phyloP scores from a whole-genome alignment of 768 basidiomycete genomes.

The Auriscalpium orientale region DNA sequence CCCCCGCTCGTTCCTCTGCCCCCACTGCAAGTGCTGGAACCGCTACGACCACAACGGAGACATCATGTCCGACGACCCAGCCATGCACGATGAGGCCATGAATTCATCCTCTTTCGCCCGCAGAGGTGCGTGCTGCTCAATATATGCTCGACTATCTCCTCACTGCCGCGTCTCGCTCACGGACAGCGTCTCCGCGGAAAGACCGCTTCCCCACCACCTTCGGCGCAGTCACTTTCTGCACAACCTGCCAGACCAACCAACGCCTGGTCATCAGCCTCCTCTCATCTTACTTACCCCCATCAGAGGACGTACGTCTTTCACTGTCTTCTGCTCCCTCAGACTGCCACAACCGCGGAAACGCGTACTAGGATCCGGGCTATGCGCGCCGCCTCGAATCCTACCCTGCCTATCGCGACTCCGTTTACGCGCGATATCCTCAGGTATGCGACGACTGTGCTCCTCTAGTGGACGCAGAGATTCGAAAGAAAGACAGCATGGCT shows the following conservation, averaged over 20 bases:
- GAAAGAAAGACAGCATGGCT: constrained; percentile 74
- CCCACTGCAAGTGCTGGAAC: constrained; percentile 68
- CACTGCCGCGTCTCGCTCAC: neutral
- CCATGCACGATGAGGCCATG: constrained; percentile 75
- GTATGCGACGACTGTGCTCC: constrained; percentile 74
- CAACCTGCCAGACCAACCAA: constrained; percentile 89
- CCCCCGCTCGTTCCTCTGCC: constrained; percentile 54
- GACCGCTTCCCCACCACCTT: constrained; percentile 61
- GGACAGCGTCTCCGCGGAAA: constrained; percentile 57
- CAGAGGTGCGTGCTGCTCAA: constrained; percentile 43
- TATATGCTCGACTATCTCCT: neutral
- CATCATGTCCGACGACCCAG: constrained; percentile 79
- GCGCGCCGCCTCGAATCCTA: constrained; percentile 51
- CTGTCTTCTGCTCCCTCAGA: neutral
- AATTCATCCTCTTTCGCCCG: constrained; percentile 65
- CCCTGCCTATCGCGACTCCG: constrained; percentile 63
- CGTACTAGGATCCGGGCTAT: constrained; percentile 66
- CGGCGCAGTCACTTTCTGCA: constrained; percentile 65
- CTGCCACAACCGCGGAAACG: neutral
- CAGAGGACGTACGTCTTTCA: constrained; percentile 46
- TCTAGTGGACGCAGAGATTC: constrained; percentile 75
- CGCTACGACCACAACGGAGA: constrained; percentile 64
- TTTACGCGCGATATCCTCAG: constrained; percentile 81
- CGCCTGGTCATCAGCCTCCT: constrained; percentile 79
- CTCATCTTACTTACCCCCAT: constrained; percentile 79